Conservation (phyloP, 2,329 filamentous ascomycete species). For the Xylogone sp. region DNA sequence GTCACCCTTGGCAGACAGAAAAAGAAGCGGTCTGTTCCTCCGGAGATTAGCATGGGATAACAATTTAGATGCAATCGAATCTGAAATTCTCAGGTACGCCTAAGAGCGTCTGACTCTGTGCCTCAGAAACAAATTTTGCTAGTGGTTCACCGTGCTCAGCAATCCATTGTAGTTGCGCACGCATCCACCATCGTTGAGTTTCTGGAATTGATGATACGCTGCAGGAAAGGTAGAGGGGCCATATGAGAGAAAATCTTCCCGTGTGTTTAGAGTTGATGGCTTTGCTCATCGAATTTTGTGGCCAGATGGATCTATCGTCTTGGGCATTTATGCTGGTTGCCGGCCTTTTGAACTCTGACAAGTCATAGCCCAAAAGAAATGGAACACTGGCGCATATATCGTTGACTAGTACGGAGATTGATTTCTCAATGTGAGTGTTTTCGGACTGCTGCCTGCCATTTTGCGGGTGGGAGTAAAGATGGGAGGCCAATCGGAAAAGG, state of each 20-base stretch:
- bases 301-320: constrained; percentile 5
- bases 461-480: not conserved
- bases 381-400: constrained; percentile 12
- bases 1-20: no score
- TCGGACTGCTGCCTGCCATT: no score
- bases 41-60: not conserved
- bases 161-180: constrained; percentile 9
- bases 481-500: constrained; percentile 3
- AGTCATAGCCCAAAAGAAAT: constrained; percentile 12
- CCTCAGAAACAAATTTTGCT: constrained; percentile 2
- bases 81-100: constrained; percentile 9
- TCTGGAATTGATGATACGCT: constrained; percentile 8
- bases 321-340: not conserved
- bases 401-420: constrained; percentile 4
- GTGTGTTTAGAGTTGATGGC: not conserved
- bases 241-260: constrained; percentile 14
- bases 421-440: constrained; percentile 1
- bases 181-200: constrained; percentile 9
- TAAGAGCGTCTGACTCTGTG: constrained; percentile 9
- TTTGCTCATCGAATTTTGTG: constrained; percentile 5
- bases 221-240: constrained; percentile 10
- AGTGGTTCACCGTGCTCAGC: constrained; percentile 9
- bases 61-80: constrained; percentile 12
- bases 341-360: constrained; percentile 6
- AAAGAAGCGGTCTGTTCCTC: no score